Base-by-base conservation (phyloP, 257 asterid species). In the Gentiana dahurica region DNA sequence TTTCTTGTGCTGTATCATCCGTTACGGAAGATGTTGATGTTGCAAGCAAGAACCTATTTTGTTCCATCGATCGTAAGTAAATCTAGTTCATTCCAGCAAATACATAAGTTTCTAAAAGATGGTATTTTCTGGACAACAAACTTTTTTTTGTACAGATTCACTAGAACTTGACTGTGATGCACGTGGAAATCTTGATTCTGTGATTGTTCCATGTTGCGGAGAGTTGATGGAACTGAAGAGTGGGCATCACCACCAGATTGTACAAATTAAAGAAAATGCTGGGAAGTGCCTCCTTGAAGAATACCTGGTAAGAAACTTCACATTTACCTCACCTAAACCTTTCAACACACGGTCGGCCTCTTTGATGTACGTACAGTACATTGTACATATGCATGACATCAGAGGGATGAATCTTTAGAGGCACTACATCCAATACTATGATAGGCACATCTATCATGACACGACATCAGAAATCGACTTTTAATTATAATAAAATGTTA, bases 91-190 rank as follows among this genome's bases (percentile, higher is more conserved):
- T 0, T 0, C 24, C 24, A 24, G 24, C 24, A 24, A 24, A 24
- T 24, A 24, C 24, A 24, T 34, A 12, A 1, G 8, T n/a, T 39
- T 55, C n/a, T 38, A 34, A 53, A 53, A 53, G 57, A 36, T 53
- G 36, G 47, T 48, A 53, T 36, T 12, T 47, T 38, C 3, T 5
- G 46, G 10, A 2, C 41, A 46, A 60, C 43, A 49, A 68, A 59
- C 12, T 37, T 6, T 7, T 24, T 24, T 24, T 24, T 24, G 24
- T 79, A 66, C 77, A 92, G 97, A 82, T 73, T 81, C 99, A 36
- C 72, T 92, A 60, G 94, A 83, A 85, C 97, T 92, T 68, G 99
- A 92, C 67, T 86, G 68, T 8, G 95, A 83, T 65, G 99, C 99
- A 38, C 79, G 89, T 44, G 65, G 65, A 36, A 85, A 92, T 69